phyloP scores from a whole-genome alignment of 495 filamentous ascomycete genomes.

The Penicillium roqueforti region DNA sequence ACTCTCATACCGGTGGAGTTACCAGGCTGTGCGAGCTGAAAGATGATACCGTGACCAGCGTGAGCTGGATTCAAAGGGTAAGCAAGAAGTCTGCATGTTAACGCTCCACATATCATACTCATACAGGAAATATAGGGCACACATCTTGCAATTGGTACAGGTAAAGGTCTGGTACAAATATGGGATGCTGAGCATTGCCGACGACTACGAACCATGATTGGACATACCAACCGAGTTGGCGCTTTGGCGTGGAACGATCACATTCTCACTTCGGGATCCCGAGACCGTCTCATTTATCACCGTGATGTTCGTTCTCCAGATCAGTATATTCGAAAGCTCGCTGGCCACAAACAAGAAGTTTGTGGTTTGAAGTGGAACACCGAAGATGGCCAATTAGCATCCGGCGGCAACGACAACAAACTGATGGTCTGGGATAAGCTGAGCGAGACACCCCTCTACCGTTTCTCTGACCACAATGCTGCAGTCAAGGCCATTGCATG shows the following conservation, averaged over 20 bases:
- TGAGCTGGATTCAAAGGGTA: conserved; percentile 91
- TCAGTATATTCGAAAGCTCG: conserved; percentile 76
- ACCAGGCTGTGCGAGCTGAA: conserved; percentile 89
- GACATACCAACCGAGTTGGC: conserved; percentile 85
- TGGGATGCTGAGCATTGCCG: conserved; percentile 90
- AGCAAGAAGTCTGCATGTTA: conserved; percentile 7
- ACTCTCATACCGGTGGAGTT: conserved; percentile 77
- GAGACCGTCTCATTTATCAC: conserved; percentile 89
- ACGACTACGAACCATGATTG: conserved; percentile 89
- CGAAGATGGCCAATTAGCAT: conserved; percentile 91
- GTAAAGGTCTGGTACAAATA: conserved; percentile 90
- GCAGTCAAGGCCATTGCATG: conserved; percentile 99
- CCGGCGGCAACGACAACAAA: conserved; percentile 97
- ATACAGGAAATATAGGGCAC: conserved; percentile 57
- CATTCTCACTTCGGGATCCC: conserved; percentile 90
- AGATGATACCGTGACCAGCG: conserved; percentile 92
- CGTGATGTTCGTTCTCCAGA: conserved; percentile 92
- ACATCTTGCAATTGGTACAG: conserved; percentile 90
- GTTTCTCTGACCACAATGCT: conserved; percentile 88
- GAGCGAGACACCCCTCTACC: conserved; percentile 78
- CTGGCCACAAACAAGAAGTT: conserved; percentile 95
- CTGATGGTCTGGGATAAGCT: conserved; percentile 97
- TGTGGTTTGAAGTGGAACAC: conserved; percentile 98
- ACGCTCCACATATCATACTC: background rate
- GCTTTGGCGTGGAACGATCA: conserved; percentile 97